Evolutionary conservation across 2,329 filamentous ascomycete genomes (phyloP), one percentile per base, ranked within the genome.

Genomic region (Fusarium globosum): DNA sequence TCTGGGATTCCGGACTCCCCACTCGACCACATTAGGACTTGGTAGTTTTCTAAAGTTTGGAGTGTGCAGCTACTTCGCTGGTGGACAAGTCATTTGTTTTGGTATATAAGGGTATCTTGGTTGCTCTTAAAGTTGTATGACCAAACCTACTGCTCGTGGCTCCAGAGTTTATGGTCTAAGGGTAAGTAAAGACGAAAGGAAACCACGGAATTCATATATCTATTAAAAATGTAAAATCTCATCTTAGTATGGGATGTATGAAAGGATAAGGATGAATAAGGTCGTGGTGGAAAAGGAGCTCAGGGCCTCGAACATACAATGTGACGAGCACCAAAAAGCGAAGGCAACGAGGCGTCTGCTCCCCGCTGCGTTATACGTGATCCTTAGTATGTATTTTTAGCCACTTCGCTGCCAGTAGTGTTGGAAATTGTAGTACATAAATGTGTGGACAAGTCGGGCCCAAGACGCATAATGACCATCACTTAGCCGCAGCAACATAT

Each of bases 41-140:
- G 4, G 20, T 8, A 28, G 26, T 48, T 1, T 28, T 12, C 45
- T 15, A 30, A 48, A 16, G 14, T 21, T n/a, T 48, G 3, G 45
- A 4, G 45, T 33, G 46, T 48, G 45, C 20, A 53, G 68, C 65
- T 75, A 72, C 68, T 75, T 75, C 70, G 68, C 68, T 77, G 65
- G 48, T 18, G 43, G 42, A 9, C 16, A 3, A 9, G 14, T 8
- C 0, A n/a, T 43, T 63, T 55, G 41, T 15, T 70, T 49, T 42
- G 20, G 38, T 42, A 66, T 38, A 66, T 20, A 26, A 20, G 16
- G 38, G 18, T 41, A 52, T 41, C 12, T 7, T 15, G 9, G 18
- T n/a, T 26, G 39, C 7, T 9, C 9, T 26, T 21, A 45, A 16
- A 30, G 28, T 57, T 57, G 7, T 16, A 2, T 45, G 18, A 14